These are phyloP conservation scores for Pyrenochaeta sp. DNA, from an alignment of 2,329 filamentous ascomycete species.

Conservation along the genomic window DNA sequence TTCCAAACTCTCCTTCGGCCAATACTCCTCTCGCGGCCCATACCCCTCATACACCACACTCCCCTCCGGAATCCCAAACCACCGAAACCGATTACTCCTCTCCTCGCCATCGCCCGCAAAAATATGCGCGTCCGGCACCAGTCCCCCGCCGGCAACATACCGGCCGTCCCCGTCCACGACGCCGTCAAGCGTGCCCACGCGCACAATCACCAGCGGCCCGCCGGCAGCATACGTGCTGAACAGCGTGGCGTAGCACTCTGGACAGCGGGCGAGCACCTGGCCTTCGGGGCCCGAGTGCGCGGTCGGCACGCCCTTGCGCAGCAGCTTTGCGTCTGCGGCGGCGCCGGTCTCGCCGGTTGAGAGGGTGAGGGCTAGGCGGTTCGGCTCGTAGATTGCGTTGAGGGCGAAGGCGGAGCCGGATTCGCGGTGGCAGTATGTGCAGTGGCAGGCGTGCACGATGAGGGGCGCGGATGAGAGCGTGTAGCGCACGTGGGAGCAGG, in stretches of 20 bases:
- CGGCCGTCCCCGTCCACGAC: conserved; percentile 26
- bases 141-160: conserved; percentile 12
- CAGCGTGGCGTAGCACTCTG: conserved; percentile 50
- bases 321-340: conserved; percentile 38
- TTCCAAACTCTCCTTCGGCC: conserved; percentile 6
- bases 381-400: conserved; percentile 54
- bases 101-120: conserved; percentile 41
- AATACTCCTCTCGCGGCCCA: conserved; percentile 3
- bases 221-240: conserved; percentile 53
- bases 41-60: conserved; percentile 34
- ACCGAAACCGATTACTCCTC: conserved; percentile 25
- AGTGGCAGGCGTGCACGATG: conserved; percentile 54
- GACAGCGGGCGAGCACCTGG: conserved; percentile 54
- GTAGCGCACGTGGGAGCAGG: conserved; percentile 29
- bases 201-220: conserved; percentile 46
- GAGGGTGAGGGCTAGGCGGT: conserved; percentile 36
- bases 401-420: conserved; percentile 49
- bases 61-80: conserved; percentile 48
- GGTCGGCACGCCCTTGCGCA: conserved; percentile 35
- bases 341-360: conserved; percentile 22
- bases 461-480: conserved; percentile 37
- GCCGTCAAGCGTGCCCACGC: conserved; percentile 56
- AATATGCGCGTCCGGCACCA: conserved; percentile 58
- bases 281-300: conserved; percentile 23
- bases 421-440: conserved; percentile 56